Percentiles rank a stretch among this genome's conserved stretches.
Conservation (phyloP, 78 protist genomes). For the Dictyostelium discoideum region DNA sequence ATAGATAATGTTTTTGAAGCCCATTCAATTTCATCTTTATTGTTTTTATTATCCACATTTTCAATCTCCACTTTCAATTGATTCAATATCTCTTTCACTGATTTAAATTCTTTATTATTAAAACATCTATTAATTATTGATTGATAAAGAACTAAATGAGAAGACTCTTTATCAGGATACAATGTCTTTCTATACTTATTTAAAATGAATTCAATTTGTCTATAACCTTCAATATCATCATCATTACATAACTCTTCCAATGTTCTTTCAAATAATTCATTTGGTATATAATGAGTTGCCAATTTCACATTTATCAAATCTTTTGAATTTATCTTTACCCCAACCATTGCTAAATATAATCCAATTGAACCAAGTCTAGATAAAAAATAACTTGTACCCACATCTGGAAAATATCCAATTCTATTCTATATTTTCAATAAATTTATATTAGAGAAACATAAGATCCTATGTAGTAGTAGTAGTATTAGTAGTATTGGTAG, state of each 20-base stretch:
- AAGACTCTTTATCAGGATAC: neutral
- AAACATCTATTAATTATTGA: slow-evolving; percentile 31
- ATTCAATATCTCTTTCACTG: neutral
- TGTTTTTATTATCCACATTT: neutral
- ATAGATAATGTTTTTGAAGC: neutral
- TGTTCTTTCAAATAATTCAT: neutral
- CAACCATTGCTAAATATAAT: slow-evolving; percentile 37
- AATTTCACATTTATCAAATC: slow-evolving; percentile 31
- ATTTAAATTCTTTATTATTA: neutral
- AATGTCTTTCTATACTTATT: slow-evolving; percentile 15
- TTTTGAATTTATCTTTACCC: neutral
- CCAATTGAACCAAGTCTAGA: slow-evolving; percentile 43
- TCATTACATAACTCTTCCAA: neutral
- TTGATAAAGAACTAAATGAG: neutral
- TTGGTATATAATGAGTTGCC: neutral
- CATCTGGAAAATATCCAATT: slow-evolving; percentile 67
- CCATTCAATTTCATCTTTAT: neutral
- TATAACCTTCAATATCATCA: neutral
- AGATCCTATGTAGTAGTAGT: too few species aligned
- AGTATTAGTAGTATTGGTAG: too few species aligned
- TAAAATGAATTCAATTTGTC: neutral
- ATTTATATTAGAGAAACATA: too few species aligned
- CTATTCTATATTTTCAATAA: neutral
- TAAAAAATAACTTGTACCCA: slow-evolving; percentile 5
- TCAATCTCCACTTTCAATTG: neutral